These are phyloP conservation scores for Coniochaeta pulveracea DNA, from an alignment of 2,329 filamentous ascomycete genomes.

Conservation along the genomic window DNA sequence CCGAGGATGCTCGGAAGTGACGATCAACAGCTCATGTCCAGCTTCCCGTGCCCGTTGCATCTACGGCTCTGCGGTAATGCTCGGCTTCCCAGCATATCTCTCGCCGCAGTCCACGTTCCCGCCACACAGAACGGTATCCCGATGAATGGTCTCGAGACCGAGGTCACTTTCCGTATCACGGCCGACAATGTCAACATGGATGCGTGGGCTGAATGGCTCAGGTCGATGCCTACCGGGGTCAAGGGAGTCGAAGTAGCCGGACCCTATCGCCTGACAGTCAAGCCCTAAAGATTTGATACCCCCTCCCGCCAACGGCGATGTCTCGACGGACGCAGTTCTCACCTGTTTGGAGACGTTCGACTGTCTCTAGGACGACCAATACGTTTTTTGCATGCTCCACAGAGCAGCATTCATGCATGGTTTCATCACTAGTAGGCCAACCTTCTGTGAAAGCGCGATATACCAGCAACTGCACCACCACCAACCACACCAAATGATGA, in stretches of 20 bases:
- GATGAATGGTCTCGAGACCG: conserved; percentile 34
- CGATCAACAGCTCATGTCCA: conserved; percentile 33
- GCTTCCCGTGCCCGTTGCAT: conserved; percentile 41
- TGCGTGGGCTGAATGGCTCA: conserved; percentile 46
- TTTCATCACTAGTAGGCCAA: too few species aligned
- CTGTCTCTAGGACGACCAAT: too few species aligned
- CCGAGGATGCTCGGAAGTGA: conserved; percentile 39
- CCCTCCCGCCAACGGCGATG: too few species aligned
- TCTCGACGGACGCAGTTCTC: too few species aligned
- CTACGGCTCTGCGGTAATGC: conserved; percentile 43
- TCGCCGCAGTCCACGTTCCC: conserved; percentile 33
- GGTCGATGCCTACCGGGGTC: conserved; percentile 45
- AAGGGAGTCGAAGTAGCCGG: conserved; percentile 44
- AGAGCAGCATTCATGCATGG: too few species aligned
- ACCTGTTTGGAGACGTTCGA: too few species aligned
- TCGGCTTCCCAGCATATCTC: conserved; percentile 42
- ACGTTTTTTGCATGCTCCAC: too few species aligned
- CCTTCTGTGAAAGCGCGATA: too few species aligned
- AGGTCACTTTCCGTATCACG: conserved; percentile 36
- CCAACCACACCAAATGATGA: too few species aligned
- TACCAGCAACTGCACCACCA: too few species aligned
- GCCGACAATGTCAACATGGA: conserved; percentile 41
- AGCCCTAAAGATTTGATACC: too few species aligned
- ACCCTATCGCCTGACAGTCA: too few species aligned
- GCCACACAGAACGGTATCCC: conserved; percentile 25